These are phyloP conservation scores for Botrytis byssoidea DNA, from an alignment of 2,329 filamentous ascomycete species.

Conservation along the genomic window DNA sequence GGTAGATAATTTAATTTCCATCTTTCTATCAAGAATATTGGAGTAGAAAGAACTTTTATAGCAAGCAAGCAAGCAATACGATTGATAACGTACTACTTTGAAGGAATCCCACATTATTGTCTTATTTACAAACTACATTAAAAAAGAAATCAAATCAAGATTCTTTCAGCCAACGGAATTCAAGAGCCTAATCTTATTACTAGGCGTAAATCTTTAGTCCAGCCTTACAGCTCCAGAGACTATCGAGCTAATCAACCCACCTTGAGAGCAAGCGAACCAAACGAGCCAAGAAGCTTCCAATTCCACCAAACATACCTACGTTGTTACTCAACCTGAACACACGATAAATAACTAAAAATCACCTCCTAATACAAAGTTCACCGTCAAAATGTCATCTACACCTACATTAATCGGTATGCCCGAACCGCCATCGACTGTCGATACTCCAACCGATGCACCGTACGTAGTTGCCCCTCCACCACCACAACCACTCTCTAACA, in stretches of 20 bases:
- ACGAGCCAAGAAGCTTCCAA: background rate
- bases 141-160: background rate
- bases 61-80: background rate
- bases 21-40: background rate
- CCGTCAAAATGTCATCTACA: slow-evolving; percentile 30
- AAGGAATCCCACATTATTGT: no score
- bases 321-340: background rate
- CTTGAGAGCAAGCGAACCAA: background rate
- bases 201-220: background rate
- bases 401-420: slow-evolving; percentile 78
- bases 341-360: background rate
- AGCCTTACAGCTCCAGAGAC: slow-evolving; percentile 7
- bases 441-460: slow-evolving; percentile 88
- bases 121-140: no score
- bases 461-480: slow-evolving; percentile 48
- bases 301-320: background rate
- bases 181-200: background rate
- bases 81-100: background rate
- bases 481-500: slow-evolving; percentile 25
- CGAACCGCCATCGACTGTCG: slow-evolving; percentile 75
- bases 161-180: background rate
- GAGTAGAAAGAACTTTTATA: background rate
- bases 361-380: background rate
- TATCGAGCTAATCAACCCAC: background rate
- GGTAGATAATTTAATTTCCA: background rate